Evolutionary conservation across 2,329 filamentous ascomycete species (phyloP).

Genomic region (Balansia obtecta): DNA sequence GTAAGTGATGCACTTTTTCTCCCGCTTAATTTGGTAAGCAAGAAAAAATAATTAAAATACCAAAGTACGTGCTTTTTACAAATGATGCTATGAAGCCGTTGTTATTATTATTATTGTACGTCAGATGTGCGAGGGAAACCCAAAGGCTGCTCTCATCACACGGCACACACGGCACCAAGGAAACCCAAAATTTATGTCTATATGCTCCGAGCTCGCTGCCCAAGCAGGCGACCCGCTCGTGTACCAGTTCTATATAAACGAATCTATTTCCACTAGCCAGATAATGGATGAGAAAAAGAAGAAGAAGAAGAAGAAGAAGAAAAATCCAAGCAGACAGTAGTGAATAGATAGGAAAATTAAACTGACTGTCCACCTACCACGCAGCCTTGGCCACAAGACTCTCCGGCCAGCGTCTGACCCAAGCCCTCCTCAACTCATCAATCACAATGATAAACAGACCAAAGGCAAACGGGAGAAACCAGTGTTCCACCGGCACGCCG

Average conservation of each 20-base stretch:
- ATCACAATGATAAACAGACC: conserved; percentile 45
- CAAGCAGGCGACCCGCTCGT: too few species aligned
- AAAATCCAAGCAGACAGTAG: not conserved
- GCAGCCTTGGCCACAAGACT: conserved; percentile 46
- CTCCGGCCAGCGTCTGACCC: conserved; percentile 45
- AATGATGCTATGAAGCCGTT: too few species aligned
- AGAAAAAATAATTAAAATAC: too few species aligned
- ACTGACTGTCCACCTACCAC: conserved; percentile 26
- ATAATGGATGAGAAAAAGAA: not conserved
- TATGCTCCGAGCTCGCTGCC: too few species aligned
- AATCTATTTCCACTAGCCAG: not conserved
- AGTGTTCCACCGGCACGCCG: conserved; percentile 56
- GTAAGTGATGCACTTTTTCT: too few species aligned
- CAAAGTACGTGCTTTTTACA: too few species aligned
- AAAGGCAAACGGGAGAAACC: conserved; percentile 65
- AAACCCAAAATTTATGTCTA: too few species aligned
- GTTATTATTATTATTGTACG: too few species aligned
- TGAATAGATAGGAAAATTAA: not conserved
- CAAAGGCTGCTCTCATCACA: too few species aligned
- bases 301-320: not conserved
- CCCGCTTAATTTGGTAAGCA: too few species aligned
- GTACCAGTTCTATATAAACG: not conserved
- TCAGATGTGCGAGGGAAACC: too few species aligned
- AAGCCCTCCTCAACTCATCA: conserved; percentile 55
- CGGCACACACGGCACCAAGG: too few species aligned